phyloP scores from a whole-genome alignment of 768 basidiomycete genomes.

The Leccinum broughii region DNA sequence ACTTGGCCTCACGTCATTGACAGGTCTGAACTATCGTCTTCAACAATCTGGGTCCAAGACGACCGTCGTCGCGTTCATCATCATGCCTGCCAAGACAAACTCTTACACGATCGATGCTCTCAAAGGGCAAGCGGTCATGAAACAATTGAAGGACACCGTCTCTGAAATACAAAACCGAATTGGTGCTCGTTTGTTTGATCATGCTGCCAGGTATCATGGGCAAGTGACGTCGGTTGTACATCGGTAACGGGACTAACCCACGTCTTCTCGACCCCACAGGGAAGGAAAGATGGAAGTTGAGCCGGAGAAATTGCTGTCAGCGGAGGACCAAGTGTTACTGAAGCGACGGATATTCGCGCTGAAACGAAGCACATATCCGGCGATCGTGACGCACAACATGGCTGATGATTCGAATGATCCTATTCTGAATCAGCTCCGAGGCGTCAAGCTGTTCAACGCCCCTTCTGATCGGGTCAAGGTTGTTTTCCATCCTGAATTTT shows the following conservation, averaged over 20 bases:
- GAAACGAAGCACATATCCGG: slow-evolving; percentile 91
- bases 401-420: slow-evolving; percentile 90
- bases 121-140: slow-evolving; percentile 96
- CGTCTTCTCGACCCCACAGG: slow-evolving; percentile 32
- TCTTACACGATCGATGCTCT: slow-evolving; percentile 98
- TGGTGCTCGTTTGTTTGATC: slow-evolving; percentile 90
- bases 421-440: slow-evolving; percentile 91
- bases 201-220: slow-evolving; percentile 92
- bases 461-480: slow-evolving; percentile 92
- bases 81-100: slow-evolving; percentile 95
- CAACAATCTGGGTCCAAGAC: slow-evolving; percentile 64
- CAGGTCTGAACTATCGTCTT: slow-evolving; percentile 61
- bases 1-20: not conserved
- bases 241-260: not conserved
- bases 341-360: slow-evolving; percentile 97
- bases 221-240: slow-evolving; percentile 36
- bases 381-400: slow-evolving; percentile 99
- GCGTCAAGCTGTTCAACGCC: slow-evolving; percentile 91
- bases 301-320: slow-evolving; percentile 75
- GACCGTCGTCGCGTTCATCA: slow-evolving; percentile 97
- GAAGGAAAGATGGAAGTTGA: slow-evolving; percentile 76
- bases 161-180: slow-evolving; percentile 93
- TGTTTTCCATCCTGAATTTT: slow-evolving; percentile 97
- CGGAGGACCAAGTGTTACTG: slow-evolving; percentile 90
- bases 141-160: slow-evolving; percentile 94